phyloP scores from a whole-genome alignment of 805 yeast species.

The Suhomyces vadensis region DNA sequence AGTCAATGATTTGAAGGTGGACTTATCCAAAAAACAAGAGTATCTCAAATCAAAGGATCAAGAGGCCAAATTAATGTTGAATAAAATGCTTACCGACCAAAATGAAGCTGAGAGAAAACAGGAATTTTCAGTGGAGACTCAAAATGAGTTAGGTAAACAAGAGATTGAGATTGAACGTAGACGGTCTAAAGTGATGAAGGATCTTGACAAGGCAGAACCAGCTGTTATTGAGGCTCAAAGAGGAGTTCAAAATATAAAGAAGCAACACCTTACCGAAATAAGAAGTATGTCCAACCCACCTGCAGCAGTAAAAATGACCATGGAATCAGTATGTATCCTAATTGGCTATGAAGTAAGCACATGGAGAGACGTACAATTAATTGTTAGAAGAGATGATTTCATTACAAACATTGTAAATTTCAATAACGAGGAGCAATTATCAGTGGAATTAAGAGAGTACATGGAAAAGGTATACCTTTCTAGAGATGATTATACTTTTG shows the following conservation, averaged over 20 bases:
- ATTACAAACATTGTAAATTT: conserved; percentile 78
- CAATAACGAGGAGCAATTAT: conserved; percentile 60
- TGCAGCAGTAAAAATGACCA: conserved; percentile 73
- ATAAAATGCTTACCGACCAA: conserved; percentile 77
- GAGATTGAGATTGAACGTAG: conserved; percentile 60
- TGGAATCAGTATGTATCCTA: conserved; percentile 86
- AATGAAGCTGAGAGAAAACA: conserved; percentile 90
- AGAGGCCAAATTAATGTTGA: conserved; percentile 71
- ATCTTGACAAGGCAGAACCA: conserved; percentile 79
- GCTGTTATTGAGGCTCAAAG: conserved; percentile 78
- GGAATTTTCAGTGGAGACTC: conserved; percentile 79
- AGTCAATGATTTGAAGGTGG: conserved; percentile 59
- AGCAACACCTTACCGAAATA: conserved; percentile 86
- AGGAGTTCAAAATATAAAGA: conserved; percentile 91
- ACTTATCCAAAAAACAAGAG: conserved; percentile 53
- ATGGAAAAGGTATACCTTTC: conserved; percentile 65
- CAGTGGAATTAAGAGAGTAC: conserved; percentile 49
- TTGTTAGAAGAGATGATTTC: conserved; percentile 85
- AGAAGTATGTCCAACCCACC: conserved; percentile 92
- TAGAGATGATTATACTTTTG: conserved; percentile 64
- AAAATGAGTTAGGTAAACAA: conserved; percentile 65
- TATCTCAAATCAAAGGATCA: conserved; percentile 55
- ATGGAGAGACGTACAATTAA: conserved; percentile 83
- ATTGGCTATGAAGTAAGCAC: conserved; percentile 63
- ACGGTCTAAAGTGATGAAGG: conserved; percentile 54